Base-by-base conservation (phyloP, 2,329 filamentous ascomycete genomes). In the Neurospora crassa region DNA sequence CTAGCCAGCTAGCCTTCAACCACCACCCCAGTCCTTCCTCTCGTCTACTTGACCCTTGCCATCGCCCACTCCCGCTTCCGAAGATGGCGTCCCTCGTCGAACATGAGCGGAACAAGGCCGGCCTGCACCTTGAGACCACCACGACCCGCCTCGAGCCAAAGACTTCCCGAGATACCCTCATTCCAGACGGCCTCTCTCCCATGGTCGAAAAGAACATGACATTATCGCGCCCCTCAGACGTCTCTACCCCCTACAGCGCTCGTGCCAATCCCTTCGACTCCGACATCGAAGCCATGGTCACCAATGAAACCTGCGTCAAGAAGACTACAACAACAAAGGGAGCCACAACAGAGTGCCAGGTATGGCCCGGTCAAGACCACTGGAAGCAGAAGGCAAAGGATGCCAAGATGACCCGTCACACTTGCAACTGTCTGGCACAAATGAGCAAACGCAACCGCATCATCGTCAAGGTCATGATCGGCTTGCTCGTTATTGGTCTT, bases 351-450 rank as follows among this genome's bases (percentile, higher is more conserved):
- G 86, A 89, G 72, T 85, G 84, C 75, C 82, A 85, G 67, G 86
- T 89, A 20, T 90, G 88, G 88, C 88, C 88, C 5, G 85, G 85
- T 71, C 84, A 87, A 76, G 83, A 85, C 34, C 84, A 89, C 77
- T 89, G 88, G 87, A 87, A 85, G 78, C 82, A 84, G 72, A 87
- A 88, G 81, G 86, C 86, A 73, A 86, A 86, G 79, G 84, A 82
- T 12, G 85, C 85, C 72, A 88, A 88, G 81, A 82, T 82, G 74
- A 85, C 83, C 72, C 80, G 83, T 69, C 80, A 82, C 73, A 83
- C 81, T 70, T 88, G 87, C 78, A 83, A 83, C 70, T 87, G 83
- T 73, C 81, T 90, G 79, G 84, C 85, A 67, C 79, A 79, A 41
- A 82, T 89, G 69, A 86, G 83, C 81, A 84, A 83, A 76, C 84